Evolutionary conservation across 495 filamentous ascomycete species (phyloP), one percentile per base, ranked within the genome.

Genomic region (Xylaria intraflava): DNA sequence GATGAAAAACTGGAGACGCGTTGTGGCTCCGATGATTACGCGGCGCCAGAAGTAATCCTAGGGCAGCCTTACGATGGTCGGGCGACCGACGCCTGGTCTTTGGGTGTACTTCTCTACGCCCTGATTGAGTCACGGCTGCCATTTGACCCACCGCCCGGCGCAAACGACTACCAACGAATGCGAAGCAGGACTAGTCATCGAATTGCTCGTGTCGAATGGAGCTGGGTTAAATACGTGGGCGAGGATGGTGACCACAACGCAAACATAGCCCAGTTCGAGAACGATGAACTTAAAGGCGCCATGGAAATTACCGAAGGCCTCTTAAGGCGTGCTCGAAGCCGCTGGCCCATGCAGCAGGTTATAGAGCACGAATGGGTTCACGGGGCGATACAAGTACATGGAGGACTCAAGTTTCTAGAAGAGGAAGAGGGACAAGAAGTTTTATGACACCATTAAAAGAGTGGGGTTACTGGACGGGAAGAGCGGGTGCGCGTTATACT

Each of bases 1-100:
- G 87, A 65, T 78, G 89, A 58, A 77, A 86, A 92, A 24, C 78
- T 98, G 12, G 86, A 88, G 39, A 96, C 91, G 11, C 79, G 92
- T 12, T 98, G 93, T 65, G 93, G 93, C 16, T 92, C 87, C 30
- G 93, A 96, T 68, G 93, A 98, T 72, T 98, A 98, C 62, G 94
- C 93, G 3, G 90, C 93, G 0, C 93, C 93, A 0, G 93, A 98
- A 67, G 88, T 98, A 40, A 84, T 98, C 20, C 88, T 98, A 77
- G 90, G 90, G 17, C 90, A 95, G 63, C 80, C 89, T 5, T 98
- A 98, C 65, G 93, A 98, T 66, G 93, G 94, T 30, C 90, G 94
- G 17, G 77, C 82, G 6, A 92, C 88, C 3, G 93, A 98, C 62
- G 90, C 90, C 17, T 98, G 93, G 93, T 91, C 92, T 1, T 78